Evolutionary conservation across 192 early-diverging fungal species (phyloP).

Genomic region (Backusella circina): DNA sequence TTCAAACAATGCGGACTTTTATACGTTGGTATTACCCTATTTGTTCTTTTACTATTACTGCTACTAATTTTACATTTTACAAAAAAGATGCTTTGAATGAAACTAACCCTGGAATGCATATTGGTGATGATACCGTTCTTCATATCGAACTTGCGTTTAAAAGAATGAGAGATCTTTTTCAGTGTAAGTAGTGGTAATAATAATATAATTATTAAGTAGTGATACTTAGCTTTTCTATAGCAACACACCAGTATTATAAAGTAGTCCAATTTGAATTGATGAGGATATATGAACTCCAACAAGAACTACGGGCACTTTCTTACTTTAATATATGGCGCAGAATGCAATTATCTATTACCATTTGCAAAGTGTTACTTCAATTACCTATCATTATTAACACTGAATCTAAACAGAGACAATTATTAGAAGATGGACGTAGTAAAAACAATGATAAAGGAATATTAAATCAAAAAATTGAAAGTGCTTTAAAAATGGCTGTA

Average conservation of each 20-base stretch:
- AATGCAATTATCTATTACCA: conserved; percentile 47
- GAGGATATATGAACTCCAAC: conserved; percentile 52
- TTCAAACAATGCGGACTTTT: conserved; percentile 52
- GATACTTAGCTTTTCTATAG: conserved; percentile 24
- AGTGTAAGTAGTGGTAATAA: conserved; percentile 21
- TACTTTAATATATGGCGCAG: conserved; percentile 55
- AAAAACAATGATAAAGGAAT: conserved; percentile 16
- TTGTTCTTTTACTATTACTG: background rate
- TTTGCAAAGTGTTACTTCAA: conserved; percentile 47
- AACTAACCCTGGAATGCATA: conserved; percentile 31
- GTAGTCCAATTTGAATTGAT: conserved; percentile 55
- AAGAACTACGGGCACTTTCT: conserved; percentile 48
- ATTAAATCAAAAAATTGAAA: conserved; percentile 27
- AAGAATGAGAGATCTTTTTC: conserved; percentile 38
- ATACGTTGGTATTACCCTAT: conserved; percentile 39
- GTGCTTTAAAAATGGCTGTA: conserved; percentile 28
- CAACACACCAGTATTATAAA: conserved; percentile 55
- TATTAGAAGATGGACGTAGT: conserved; percentile 7
- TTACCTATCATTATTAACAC: conserved; percentile 55
- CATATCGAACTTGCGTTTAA: conserved; percentile 36
- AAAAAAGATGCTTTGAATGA: conserved; percentile 37
- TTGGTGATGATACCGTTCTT: conserved; percentile 38
- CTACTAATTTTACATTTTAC: background rate
- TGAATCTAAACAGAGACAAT: conserved; percentile 25
- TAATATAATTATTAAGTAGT: background rate